Evolutionary conservation across 495 filamentous ascomycete species (phyloP), one percentile per base, ranked within the genome.

Genomic region (Lepraria neglecta): DNA sequence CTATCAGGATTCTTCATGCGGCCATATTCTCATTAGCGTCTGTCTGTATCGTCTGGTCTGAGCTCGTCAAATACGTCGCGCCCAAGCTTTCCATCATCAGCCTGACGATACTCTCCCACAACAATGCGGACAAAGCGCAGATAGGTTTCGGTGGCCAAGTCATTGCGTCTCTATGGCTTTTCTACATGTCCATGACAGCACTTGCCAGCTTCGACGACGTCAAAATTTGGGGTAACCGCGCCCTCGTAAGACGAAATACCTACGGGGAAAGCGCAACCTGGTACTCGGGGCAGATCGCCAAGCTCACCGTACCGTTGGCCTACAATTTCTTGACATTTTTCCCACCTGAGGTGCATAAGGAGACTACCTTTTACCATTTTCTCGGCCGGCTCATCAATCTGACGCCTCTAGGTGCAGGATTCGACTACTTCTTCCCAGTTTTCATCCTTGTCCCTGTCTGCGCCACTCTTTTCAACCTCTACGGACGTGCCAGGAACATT

Each of bases 241-340:
- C 92, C 1, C 77, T 98, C 17, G 92, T 97, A 45, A 86, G 82
- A 51, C 85, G 94, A 60, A 92, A 91, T 65, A 98, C 94, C 0
- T 92, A 92, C 56, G 85, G 84, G 40, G 92, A 96, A 71, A 89
- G 86, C 55, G 94, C 94, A 4, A 92, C 91, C 62, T 98, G 94
- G 90, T 98, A 96, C 73, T 86, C 90, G 11, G 84, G 86, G 33
- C 89, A 96, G 65, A 88, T 96, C 31, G 92, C 94, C 10, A 85
- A 88, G 56, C 80, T 98, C 35, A 95, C 89, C 38, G 91, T 97
- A 5, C 94, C 94, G 3, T 80, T 97, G 19, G 85, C 89, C 21
- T 97, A 95, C 79, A 97, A 98, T 72, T 97, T 98, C 69, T 80
- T 95, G 70, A 95, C 91, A 4, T 91, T 97, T 66, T 71, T 96